These are phyloP conservation scores for Linnemannia exigua DNA, from an alignment of 192 early-diverging fungal genomes.

Conservation along the genomic window DNA sequence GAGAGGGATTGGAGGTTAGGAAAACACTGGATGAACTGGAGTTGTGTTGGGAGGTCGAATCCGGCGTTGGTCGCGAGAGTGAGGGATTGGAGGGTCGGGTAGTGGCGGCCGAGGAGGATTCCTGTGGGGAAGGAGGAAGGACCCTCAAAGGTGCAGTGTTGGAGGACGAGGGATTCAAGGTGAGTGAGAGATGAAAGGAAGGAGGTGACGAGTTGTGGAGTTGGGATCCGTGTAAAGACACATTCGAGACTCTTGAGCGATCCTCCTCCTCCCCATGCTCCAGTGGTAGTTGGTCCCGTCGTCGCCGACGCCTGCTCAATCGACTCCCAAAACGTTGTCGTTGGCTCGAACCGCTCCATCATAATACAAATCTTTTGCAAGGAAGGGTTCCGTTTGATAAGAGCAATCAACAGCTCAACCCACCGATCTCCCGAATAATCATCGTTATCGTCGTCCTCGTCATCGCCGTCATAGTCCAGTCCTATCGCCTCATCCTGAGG, in stretches of 20 bases:
- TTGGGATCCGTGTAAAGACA: not conserved
- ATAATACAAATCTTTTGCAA: not conserved
- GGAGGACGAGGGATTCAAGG: not conserved
- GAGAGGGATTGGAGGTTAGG: slow-evolving; percentile 3
- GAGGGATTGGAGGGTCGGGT: not conserved
- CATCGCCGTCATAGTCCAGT: not conserved
- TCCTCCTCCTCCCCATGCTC: not conserved
- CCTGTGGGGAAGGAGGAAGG: not conserved
- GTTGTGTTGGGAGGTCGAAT: slow-evolving; percentile 6
- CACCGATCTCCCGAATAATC: not conserved
- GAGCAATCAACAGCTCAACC: not conserved
- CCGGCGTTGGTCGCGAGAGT: slow-evolving; percentile 10
- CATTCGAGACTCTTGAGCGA: slow-evolving; percentile 9
- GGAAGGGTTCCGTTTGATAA: slow-evolving; percentile 3
- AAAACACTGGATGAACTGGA: slow-evolving; percentile 13
- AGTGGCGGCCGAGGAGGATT: not conserved
- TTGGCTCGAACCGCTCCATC: slow-evolving; percentile 31
- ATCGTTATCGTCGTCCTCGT: not conserved
- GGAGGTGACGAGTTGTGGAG: not conserved
- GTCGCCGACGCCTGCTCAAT: not conserved
- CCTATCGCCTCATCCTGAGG: not conserved
- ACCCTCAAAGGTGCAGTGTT: slow-evolving; percentile 20
- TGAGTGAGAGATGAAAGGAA: not conserved
- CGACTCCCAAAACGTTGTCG: slow-evolving; percentile 10
- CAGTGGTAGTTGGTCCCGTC: not conserved